Conservation (phyloP, 2,329 filamentous ascomycete species). For the Dactylellina haptotyla region DNA sequence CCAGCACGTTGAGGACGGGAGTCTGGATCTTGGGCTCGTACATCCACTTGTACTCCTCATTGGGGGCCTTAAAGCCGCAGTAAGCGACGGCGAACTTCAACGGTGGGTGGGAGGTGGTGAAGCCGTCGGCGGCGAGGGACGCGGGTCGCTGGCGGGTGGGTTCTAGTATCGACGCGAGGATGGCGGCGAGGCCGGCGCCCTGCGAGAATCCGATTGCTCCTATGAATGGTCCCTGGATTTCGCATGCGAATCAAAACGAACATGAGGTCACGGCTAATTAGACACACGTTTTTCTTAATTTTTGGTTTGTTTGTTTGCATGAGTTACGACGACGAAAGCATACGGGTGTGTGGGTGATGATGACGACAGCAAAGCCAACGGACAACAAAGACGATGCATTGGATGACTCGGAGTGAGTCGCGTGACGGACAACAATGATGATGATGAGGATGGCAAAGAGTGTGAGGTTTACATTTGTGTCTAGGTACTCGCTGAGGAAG, state of each 20-base stretch:
- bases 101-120: conserved; percentile 65
- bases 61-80: conserved; percentile 70
- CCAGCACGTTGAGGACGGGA: conserved; percentile 72
- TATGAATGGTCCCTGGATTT: conserved; percentile 68
- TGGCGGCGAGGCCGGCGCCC: conserved; percentile 69
- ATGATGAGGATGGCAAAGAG: not conserved
- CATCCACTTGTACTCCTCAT: conserved; percentile 69
- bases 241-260: not conserved
- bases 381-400: not conserved
- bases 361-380: not conserved
- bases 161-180: conserved; percentile 70
- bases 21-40: conserved; percentile 69
- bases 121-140: conserved; percentile 48
- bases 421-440: not conserved
- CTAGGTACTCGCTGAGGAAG: conserved; percentile 55
- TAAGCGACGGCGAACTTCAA: conserved; percentile 72
- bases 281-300: not conserved
- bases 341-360: not conserved
- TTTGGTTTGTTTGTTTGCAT: not conserved
- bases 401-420: not conserved
- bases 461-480: conserved; percentile 44
- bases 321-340: too few relatives aligned
- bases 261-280: conserved; percentile 37
- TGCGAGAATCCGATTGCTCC: conserved; percentile 72
- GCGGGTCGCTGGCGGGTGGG: conserved; percentile 58